These are phyloP conservation scores for Chytridium lagenaria DNA, from an alignment of 371 early-diverging fungal genomes.

Conservation along the genomic window DNA sequence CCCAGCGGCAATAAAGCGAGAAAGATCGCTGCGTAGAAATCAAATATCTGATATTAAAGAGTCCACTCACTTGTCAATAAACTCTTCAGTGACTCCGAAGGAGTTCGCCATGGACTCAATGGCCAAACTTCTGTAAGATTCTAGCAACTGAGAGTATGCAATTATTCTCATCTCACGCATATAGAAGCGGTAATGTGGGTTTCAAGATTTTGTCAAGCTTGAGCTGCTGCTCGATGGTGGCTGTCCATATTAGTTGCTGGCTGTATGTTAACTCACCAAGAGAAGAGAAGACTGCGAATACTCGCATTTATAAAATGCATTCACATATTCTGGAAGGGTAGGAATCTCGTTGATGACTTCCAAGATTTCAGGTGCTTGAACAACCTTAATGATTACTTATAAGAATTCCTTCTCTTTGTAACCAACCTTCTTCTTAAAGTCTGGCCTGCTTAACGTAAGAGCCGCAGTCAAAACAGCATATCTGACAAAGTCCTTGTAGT, in stretches of 20 bases:
- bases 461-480: constrained; percentile 92
- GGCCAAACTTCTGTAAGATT: constrained; percentile 95
- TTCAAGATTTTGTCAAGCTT: constrained; percentile 72
- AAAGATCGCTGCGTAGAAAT: constrained; percentile 76
- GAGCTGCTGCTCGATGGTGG: constrained; percentile 74
- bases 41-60: background rate
- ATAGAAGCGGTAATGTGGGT: constrained; percentile 87
- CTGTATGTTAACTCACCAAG: constrained; percentile 55
- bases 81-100: constrained; percentile 96
- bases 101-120: constrained; percentile 95
- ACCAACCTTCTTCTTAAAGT: constrained; percentile 89
- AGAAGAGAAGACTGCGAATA: constrained; percentile 91
- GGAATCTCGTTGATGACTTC: constrained; percentile 93
- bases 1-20: constrained; percentile 95
- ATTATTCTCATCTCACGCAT: constrained; percentile 98
- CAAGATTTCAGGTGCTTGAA: constrained; percentile 95
- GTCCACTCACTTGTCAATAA: constrained; percentile 82
- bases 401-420: background rate
- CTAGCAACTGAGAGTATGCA: constrained; percentile 96
- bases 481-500: constrained; percentile 96
- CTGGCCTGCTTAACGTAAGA: constrained; percentile 88
- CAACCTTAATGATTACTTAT: constrained; percentile 59
- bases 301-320: constrained; percentile 91
- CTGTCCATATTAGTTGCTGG: constrained; percentile 43
- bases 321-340: constrained; percentile 81